A percentile compares a stretch with the other conserved stretches of the same genome.
phyloP scores from a whole-genome alignment of 164 flowering plant genomes.

The Annona squamosa region DNA sequence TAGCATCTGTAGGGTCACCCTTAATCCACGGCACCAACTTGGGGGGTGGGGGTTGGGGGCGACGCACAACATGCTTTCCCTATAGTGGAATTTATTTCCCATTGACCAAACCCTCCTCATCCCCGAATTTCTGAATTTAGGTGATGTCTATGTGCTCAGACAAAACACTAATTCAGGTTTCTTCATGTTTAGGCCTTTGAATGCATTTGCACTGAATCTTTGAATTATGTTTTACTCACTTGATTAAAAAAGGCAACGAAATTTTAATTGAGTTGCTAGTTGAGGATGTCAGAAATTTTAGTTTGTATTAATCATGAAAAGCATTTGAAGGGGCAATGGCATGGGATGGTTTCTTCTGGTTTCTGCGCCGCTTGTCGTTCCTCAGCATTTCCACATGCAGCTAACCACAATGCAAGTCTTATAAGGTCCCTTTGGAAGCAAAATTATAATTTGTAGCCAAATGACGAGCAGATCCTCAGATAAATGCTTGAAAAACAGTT shows the following conservation, averaged over 20 bases:
- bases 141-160: too few relatives aligned
- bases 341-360: neutral
- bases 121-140: too few relatives aligned
- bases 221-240: too few relatives aligned
- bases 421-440: neutral
- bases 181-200: too few relatives aligned
- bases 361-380: neutral
- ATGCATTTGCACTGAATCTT: too few relatives aligned
- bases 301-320: neutral
- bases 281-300: too few relatives aligned
- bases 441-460: too few relatives aligned
- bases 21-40: neutral
- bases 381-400: neutral
- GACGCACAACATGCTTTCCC: neutral
- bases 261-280: too few relatives aligned
- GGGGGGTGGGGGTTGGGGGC: neutral
- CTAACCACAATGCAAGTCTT: neutral
- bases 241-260: too few relatives aligned
- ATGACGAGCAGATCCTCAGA: too few relatives aligned
- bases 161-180: too few relatives aligned
- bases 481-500: too few relatives aligned
- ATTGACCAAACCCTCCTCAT: neutral
- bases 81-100: neutral
- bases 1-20: neutral
- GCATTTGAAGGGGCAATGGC: neutral